Percentiles rank a stretch among this genome's conserved stretches.
Evolutionary conservation across 306 rosid genomes (phyloP).

Genomic region (Trichosanthes cucumerina): DNA sequence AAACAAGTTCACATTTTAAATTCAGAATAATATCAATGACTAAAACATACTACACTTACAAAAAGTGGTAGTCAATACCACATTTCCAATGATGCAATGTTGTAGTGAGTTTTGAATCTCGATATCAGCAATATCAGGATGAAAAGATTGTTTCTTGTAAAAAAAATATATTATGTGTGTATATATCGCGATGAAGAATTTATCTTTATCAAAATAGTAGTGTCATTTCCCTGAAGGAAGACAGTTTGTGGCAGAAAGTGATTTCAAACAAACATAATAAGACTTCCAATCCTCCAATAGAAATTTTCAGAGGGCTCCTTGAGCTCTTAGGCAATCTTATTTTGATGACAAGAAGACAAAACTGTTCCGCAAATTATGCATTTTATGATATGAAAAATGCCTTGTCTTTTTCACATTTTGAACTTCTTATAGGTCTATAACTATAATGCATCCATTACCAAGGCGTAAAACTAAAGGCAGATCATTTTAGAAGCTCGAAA

Average conservation of each 20-base stretch:
- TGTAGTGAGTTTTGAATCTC: neutral
- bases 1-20: neutral
- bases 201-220: neutral
- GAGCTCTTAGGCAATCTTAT: neutral
- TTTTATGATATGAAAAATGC: neutral
- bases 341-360: neutral
- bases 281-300: neutral
- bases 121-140: neutral
- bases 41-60: neutral
- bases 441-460: neutral
- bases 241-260: neutral
- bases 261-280: neutral
- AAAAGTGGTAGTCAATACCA: neutral
- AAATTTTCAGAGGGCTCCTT: neutral
- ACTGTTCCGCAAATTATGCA: neutral
- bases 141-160: too few species aligned
- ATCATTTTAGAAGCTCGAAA: neutral
- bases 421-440: neutral
- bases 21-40: neutral
- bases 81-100: neutral
- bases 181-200: too few species aligned
- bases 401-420: neutral
- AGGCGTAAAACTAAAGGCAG: neutral
- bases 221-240: neutral
- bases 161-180: too few species aligned